phyloP scores from a whole-genome alignment of 2,329 filamentous ascomycete genomes.

The Paraphaeosphaeria sporulosa region DNA sequence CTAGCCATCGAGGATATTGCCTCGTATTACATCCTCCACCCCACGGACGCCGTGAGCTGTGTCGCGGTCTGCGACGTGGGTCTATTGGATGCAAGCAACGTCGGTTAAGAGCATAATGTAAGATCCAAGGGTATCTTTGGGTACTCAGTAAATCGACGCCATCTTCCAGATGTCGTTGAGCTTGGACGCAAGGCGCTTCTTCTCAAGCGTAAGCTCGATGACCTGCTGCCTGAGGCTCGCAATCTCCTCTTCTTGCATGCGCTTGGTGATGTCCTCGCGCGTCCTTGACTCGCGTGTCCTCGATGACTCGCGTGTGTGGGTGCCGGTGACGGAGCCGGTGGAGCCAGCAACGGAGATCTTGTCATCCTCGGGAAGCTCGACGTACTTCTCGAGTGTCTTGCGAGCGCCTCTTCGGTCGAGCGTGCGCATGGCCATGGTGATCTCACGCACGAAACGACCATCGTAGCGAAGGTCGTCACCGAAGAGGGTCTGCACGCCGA shows the following conservation, averaged over 20 bases:
- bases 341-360: conserved; percentile 4
- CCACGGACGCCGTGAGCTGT: neutral
- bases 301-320: neutral
- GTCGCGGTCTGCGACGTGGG: neutral
- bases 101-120: too few species aligned
- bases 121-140: neutral
- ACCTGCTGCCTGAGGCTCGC: conserved; percentile 10
- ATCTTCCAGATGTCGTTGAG: conserved; percentile 13
- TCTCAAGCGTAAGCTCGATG: conserved; percentile 9
- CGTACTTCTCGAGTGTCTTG: conserved; percentile 13
- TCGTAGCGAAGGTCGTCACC: conserved; percentile 37
- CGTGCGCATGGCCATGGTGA: conserved; percentile 27
- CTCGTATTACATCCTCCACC: neutral
- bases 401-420: conserved; percentile 11
- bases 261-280: conserved; percentile 4
- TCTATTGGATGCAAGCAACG: neutral
- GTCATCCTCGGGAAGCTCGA: conserved; percentile 11
- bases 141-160: conserved; percentile 4
- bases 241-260: conserved; percentile 13
- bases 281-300: conserved; percentile 3
- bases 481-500: conserved; percentile 31
- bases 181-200: conserved; percentile 9
- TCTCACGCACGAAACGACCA: conserved; percentile 35
- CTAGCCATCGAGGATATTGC: neutral
- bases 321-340: neutral